Conservation (phyloP, 352 stramenopile species). For the Globisporangium camurandrum region DNA sequence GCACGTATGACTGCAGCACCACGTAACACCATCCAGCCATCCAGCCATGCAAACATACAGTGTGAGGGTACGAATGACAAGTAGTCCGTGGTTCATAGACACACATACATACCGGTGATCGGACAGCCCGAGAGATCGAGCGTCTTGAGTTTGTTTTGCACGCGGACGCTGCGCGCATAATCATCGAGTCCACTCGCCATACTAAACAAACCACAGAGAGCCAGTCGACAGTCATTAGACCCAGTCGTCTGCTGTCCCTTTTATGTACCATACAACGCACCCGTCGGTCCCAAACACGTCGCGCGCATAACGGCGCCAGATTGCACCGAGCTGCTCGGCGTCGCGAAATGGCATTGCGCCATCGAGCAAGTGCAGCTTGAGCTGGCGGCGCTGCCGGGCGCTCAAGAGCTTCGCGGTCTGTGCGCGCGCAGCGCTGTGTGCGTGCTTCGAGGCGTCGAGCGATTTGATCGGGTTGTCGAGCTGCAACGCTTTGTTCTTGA, state of each 20-base stretch:
- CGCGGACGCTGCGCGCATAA: constrained; percentile 16
- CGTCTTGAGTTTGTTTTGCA: constrained; percentile 48
- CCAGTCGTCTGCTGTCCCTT: neutral
- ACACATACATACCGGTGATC: constrained; percentile 37
- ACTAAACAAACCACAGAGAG: constrained; percentile 15
- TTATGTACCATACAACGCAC: neutral
- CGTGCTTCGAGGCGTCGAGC: constrained; percentile 19
- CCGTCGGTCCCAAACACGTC: constrained; percentile 43
- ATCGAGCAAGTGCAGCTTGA: constrained; percentile 48
- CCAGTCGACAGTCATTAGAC: neutral
- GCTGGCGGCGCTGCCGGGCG: constrained; percentile 43
- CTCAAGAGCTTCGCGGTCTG: constrained; percentile 56
- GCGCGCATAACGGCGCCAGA: constrained; percentile 55
- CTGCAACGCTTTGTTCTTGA: constrained; percentile 77
- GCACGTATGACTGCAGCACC: constrained; percentile 37
- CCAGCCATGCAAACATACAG: neutral
- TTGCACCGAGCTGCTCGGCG: constrained; percentile 50
- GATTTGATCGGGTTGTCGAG: constrained; percentile 65
- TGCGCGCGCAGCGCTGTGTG: constrained; percentile 22
- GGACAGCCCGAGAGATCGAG: constrained; percentile 66
- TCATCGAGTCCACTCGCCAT: neutral
- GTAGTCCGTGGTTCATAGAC: neutral
- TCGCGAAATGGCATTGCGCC: constrained; percentile 40
- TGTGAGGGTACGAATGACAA: neutral
- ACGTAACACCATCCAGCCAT: neutral